Evolutionary conservation across 2,329 filamentous ascomycete genomes (phyloP), one percentile per base, ranked within the genome.

Genomic region (Hymenoscyphus albidus): DNA sequence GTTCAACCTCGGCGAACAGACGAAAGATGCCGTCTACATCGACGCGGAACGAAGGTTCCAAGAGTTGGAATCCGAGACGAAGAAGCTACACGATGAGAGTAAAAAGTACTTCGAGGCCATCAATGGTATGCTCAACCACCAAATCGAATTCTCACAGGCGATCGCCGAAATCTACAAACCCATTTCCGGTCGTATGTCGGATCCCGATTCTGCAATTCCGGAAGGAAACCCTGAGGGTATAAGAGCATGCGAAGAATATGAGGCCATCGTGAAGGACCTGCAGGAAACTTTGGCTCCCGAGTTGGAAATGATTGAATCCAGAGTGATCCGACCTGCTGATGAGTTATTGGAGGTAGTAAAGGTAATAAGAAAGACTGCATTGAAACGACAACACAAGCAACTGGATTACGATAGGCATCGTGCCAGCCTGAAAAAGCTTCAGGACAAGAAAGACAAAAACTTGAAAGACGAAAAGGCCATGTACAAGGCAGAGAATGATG

Each of bases 101-200:
- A 91, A 93, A 78, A 97, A 96, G 80, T 99, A 99, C 79, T 97
- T 96, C 74, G 88, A 97, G 62, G 92, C 95, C 76, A 97, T 99
- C 80, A 97, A 98, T 80, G 91, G 90, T 82, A 99, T 99, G 95
- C 85, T 99, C 74, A 86, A 83, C 75, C 93, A 98, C 80, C 95
- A 99, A 81, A 98, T 99, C 79, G 94, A 96, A 77, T 99, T 99
- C 81, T 97, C 94, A 72, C 88, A 97, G 80, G 92, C 93, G 70
- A 94, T 97, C 82, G 89, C 90, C 69, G 95, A 99, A 78, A 90
- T 99, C 74, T 99, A 99, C 83, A 96, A 96, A 77, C 95, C 95
- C 71, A 99, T 99, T 73, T 97, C 94, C 63, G 95, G 95, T 63
- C 90, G 95, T 75, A 85, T 96, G 78, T 98, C 94, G 57, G 95